Base-by-base conservation (phyloP, 805 yeast species). In the Lipomyces sp. region DNA sequence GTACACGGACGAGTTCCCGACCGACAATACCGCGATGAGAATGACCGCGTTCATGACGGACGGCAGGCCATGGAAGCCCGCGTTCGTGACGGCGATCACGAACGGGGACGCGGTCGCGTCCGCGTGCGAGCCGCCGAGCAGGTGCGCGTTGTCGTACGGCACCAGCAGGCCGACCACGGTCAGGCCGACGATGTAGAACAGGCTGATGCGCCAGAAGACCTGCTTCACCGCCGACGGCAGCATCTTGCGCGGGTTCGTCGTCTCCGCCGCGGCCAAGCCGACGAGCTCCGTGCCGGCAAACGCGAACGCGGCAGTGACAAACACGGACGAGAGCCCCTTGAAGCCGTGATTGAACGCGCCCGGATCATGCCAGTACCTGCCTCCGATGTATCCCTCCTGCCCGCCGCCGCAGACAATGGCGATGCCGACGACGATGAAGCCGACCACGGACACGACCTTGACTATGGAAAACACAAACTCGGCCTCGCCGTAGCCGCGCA, bases 191-290 rank as follows among this genome's bases (percentile, higher is more conserved):
- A 86, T 73, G 70, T 86, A 86, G 65, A 86, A 85, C 59, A 84
- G 66, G 14, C 82, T 70, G 50, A 86, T 82, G 69, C 93, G 76
- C 90, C 91, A 85, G 70, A 86, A 84, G 2, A 84, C 87, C 70
- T 86, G 90, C 68, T 84, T 85, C 51, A 83, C 79, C 38, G 91
- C 90, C 44, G 76, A 74, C 33, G 91, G 93, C 48, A 84, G 74
- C 1, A 84, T 69, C 48, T 72, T 73, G 60, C 83, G 72, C 40
- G 93, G 91, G 65, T 84, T 78, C 32, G 68, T 76, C 21, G 87
- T 74, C 67, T 86, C 95, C 6, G 90, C 90, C 29, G 90, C 85
- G 10, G 89, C 84, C 35, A 85, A 72, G 44, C 88, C 86, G 36
- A 79, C 78, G 60, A 85, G 71, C 68, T 85, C 93, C n/a, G 86